These are phyloP conservation scores for Angomonas ambiguus DNA, from an alignment of 208 protist genomes.

Conservation along the genomic window DNA sequence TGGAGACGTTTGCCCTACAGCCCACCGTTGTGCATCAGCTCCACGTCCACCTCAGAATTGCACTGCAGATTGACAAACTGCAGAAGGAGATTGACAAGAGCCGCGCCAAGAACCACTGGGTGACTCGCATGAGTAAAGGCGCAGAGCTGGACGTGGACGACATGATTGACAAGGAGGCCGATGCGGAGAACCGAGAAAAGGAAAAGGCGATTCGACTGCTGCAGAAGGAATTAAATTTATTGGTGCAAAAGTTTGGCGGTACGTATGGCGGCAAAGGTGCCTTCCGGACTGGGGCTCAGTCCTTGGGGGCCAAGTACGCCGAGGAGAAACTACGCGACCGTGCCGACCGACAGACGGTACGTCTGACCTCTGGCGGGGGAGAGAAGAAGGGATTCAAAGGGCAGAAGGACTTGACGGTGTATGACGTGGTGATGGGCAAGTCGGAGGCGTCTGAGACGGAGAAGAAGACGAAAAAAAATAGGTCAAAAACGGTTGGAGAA, in stretches of 20 bases:
- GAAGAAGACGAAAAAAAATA: constrained; percentile 8
- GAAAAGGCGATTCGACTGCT: constrained; percentile 73
- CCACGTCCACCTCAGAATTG: constrained; percentile 64
- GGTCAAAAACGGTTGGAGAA: no score
- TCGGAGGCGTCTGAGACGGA: background rate
- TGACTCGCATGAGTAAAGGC: constrained; percentile 63
- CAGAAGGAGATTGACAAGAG: constrained; percentile 82
- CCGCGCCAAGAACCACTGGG: constrained; percentile 59
- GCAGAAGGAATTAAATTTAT: constrained; percentile 46
- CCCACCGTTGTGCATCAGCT: constrained; percentile 78
- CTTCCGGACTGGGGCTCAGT: constrained; percentile 72
- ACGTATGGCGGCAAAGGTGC: constrained; percentile 72
- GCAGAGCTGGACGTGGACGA: constrained; percentile 80
- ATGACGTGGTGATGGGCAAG: constrained; percentile 2
- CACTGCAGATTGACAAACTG: constrained; percentile 85
- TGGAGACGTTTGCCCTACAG: constrained; percentile 81
- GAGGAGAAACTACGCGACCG: constrained; percentile 64
- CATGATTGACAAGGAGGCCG: constrained; percentile 75
- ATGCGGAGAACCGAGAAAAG: constrained; percentile 66
- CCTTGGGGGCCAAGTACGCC: constrained; percentile 68
- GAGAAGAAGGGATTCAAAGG: constrained; percentile 1
- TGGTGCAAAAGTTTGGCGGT: constrained; percentile 68
- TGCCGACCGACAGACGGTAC: constrained; percentile 51
- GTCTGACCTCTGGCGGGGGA: background rate
- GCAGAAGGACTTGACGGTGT: background rate